These are phyloP conservation scores for Diaporthe sp. DNA, from an alignment of 2,329 filamentous ascomycete species.

Conservation along the genomic window DNA sequence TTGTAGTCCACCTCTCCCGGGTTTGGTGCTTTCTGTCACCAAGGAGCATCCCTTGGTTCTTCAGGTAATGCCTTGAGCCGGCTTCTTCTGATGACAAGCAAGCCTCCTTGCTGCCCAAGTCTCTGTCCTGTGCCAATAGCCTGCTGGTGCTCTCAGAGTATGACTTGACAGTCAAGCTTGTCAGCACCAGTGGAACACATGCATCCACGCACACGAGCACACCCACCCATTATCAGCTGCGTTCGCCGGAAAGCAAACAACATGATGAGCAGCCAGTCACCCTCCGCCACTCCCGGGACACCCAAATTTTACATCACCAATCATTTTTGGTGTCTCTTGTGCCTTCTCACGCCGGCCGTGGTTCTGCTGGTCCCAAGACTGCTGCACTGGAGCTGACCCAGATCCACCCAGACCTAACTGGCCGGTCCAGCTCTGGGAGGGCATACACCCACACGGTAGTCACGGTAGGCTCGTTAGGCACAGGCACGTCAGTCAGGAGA, in stretches of 20 bases:
- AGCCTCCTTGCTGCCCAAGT: slow-evolving; percentile 11
- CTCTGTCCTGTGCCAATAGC: not conserved
- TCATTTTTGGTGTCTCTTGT: not conserved
- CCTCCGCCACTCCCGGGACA: slow-evolving; percentile 9
- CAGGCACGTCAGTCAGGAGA: slow-evolving; percentile 28
- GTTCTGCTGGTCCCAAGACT: not conserved
- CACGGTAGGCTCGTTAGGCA: not conserved
- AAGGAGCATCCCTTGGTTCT: not conserved
- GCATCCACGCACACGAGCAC: not conserved
- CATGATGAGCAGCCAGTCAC: not conserved
- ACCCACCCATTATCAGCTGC: not conserved
- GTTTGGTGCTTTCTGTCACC: not conserved
- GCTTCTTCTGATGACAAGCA: not conserved
- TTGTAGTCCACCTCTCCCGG: not conserved
- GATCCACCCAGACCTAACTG: not conserved
- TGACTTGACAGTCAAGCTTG: not conserved
- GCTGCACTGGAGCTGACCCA: slow-evolving; percentile 11
- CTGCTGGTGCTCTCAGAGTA: not conserved
- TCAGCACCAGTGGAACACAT: slow-evolving; percentile 14
- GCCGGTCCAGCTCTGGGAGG: not conserved
- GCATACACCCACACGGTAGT: slow-evolving; percentile 4
- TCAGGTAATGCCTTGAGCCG: not conserved
- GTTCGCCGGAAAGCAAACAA: not conserved
- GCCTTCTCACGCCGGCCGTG: not conserved
- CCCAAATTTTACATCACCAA: not conserved